Percentiles rank a stretch among this genome's conserved stretches.
These are phyloP conservation scores for Aspergillus versicolor DNA, from an alignment of 2,329 filamentous ascomycete species.

Conservation along the genomic window DNA sequence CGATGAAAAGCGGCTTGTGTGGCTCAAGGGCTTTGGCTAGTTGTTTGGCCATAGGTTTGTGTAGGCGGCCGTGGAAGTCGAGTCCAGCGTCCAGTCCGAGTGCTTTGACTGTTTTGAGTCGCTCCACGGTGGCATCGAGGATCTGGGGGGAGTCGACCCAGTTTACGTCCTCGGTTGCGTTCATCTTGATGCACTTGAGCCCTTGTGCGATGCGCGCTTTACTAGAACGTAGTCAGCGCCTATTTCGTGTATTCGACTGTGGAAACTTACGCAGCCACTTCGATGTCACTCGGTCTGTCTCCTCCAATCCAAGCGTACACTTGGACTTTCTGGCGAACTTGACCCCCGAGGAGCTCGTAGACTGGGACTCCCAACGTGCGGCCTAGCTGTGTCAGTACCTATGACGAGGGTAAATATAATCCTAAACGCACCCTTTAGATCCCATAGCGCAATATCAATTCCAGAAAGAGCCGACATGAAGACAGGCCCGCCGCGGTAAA, in stretches of 20 bases:
- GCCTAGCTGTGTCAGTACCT: no score
- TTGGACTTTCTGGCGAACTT: slow-evolving; percentile 65
- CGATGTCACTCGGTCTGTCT: slow-evolving; percentile 67
- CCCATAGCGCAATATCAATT: slow-evolving; percentile 78
- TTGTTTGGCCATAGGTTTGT: slow-evolving; percentile 78
- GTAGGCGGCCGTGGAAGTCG: slow-evolving; percentile 75
- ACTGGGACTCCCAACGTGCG: slow-evolving; percentile 63
- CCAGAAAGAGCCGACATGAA: slow-evolving; percentile 78
- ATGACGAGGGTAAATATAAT: no score
- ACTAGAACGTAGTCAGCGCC: no score
- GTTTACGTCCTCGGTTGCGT: slow-evolving; percentile 65
- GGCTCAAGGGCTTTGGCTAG: slow-evolving; percentile 67
- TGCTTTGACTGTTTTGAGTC: slow-evolving; percentile 67
- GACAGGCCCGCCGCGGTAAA: slow-evolving; percentile 75
- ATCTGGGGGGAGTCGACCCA: slow-evolving; percentile 72
- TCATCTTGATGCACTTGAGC: slow-evolving; percentile 64
- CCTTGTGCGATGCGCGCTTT: slow-evolving; percentile 54
- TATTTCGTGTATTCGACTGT: slow-evolving; percentile 27
- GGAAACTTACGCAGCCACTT: slow-evolving; percentile 45
- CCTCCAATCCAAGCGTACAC: slow-evolving; percentile 80
- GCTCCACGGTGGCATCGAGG: slow-evolving; percentile 63
- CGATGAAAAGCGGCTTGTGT: slow-evolving; percentile 69
- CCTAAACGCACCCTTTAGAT: slow-evolving; percentile 59
- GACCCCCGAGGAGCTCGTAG: slow-evolving; percentile 72
- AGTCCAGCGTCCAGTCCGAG: slow-evolving; percentile 71